Evolutionary conservation across 345 rosid species (phyloP), one percentile per base, ranked within the genome.

Genomic region (Eucalyptus coolabah): DNA sequence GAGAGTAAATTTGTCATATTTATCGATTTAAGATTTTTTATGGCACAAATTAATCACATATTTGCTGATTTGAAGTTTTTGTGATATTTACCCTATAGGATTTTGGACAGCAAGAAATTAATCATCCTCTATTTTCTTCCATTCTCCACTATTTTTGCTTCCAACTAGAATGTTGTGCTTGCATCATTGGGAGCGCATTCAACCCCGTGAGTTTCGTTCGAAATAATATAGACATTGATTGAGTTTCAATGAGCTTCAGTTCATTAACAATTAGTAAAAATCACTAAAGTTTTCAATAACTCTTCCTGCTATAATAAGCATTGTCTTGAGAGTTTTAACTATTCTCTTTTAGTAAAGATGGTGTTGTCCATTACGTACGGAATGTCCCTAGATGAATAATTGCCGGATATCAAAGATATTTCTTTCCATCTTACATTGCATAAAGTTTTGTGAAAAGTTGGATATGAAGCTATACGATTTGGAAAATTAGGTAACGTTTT

Each of bases 1-100:
- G 12, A 2, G 5, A 1, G 3, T 56, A 56, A 56, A 56, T 9
- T 23, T 56, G 3, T 56, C 6, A 56, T 24, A 0, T 4, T 12
- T 4, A 56, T 53, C 4, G 24, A 19, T 53, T 53, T 19, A 53
- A 53, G 10, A 19, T 53, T 53, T 19, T 53, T 53, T 53, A 53
- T 18, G 23, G 1, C 1, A 19, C 8, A 53, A 53, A 53, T 19
- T 53, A 7, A 53, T 53, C 56, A 53, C 59, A 19, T 53, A 19
- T 53, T 8, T 53, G 24, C 5, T 19, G 59, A 19, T 53, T 53
- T 53, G 59, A 24, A 56, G 30, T 24, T 24, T 56, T 56, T 24
- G 4, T 56, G 60, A 23, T 56, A 23, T 23, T 23, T 2, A 23
- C 2, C 26, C 60, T 56, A 56, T 56, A 69, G 80, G 19, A 69